Evolutionary conservation across 192 early-diverging fungal genomes (phyloP).

Genomic region (Backusella australiensis): DNA sequence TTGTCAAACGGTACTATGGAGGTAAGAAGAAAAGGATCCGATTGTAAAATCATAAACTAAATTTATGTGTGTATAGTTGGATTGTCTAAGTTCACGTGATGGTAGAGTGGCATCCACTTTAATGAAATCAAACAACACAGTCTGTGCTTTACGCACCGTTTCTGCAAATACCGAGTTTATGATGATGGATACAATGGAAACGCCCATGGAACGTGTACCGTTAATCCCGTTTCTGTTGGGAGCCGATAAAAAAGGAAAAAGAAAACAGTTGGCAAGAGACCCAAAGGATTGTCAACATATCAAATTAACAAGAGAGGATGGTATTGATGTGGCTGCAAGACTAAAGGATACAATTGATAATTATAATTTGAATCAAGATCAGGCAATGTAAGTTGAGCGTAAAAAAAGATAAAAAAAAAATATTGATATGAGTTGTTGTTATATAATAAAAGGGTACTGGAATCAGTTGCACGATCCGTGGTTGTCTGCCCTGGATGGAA

Average conservation of each 20-base stretch:
- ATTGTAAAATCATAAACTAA: too few species aligned
- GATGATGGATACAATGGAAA: slow-evolving; percentile 46
- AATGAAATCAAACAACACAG: not conserved
- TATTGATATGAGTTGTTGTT: too few species aligned
- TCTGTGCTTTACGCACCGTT: slow-evolving; percentile 42
- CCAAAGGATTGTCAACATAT: slow-evolving; percentile 30
- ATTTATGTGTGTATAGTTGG: slow-evolving; percentile 20
- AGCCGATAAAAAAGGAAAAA: slow-evolving; percentile 32
- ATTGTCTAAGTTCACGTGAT: slow-evolving; percentile 41
- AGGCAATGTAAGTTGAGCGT: slow-evolving; percentile 28
- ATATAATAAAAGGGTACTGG: slow-evolving; percentile 25
- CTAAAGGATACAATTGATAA: slow-evolving; percentile 34
- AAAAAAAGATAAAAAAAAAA: not conserved
- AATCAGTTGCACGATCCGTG: slow-evolving; percentile 37
- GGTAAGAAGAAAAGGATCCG: slow-evolving; percentile 11
- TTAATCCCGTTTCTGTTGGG: slow-evolving; percentile 37
- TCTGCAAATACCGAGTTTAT: slow-evolving; percentile 50
- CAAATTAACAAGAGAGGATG: slow-evolving; percentile 34
- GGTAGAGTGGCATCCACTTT: slow-evolving; percentile 30
- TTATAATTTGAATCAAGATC: slow-evolving; percentile 46
- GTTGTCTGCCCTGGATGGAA: slow-evolving; percentile 41
- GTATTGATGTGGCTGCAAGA: slow-evolving; percentile 41
- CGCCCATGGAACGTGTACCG: slow-evolving; percentile 34
- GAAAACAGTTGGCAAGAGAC: slow-evolving; percentile 23
- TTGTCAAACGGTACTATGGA: slow-evolving; percentile 36